Evolutionary conservation across 1,284 basidiomycete genomes (phyloP).

Genomic region (Ganoderma leucocontextum): DNA sequence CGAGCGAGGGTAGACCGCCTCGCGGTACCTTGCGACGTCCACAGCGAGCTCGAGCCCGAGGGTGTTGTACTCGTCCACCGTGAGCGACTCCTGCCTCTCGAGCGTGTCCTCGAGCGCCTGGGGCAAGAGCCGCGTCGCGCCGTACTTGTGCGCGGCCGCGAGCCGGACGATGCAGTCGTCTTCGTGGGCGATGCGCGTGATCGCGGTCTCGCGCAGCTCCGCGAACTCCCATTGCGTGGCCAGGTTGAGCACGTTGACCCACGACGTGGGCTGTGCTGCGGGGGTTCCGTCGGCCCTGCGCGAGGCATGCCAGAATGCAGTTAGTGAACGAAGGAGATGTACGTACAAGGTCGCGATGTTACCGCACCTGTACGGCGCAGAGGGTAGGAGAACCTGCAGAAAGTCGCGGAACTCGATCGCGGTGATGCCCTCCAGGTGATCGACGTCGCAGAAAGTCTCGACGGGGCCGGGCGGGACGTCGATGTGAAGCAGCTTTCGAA

Average conservation of each 20-base stretch:
- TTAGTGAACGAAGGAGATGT: background rate
- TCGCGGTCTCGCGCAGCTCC: background rate
- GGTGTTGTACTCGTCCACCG: conserved; percentile 2
- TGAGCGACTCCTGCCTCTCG: background rate
- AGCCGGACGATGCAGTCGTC: conserved; percentile 12
- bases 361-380: background rate
- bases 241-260: conserved; percentile 5
- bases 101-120: conserved; percentile 11
- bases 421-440: conserved; percentile 5
- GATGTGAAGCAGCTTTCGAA: background rate
- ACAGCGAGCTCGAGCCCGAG: conserved; percentile 7
- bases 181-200: background rate
- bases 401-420: conserved; percentile 9
- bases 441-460: background rate
- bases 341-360: background rate
- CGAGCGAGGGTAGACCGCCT: conserved; percentile 3
- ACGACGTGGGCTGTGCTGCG: background rate
- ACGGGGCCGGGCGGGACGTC: background rate
- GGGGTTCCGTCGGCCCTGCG: background rate
- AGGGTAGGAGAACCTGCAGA: background rate
- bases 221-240: conserved; percentile 3
- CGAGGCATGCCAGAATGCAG: background rate
- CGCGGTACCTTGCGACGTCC: conserved; percentile 1
- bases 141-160: conserved; percentile 5
- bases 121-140: background rate